phyloP scores from a whole-genome alignment of 805 yeast genomes.

The Ogataea paradorogensis region DNA sequence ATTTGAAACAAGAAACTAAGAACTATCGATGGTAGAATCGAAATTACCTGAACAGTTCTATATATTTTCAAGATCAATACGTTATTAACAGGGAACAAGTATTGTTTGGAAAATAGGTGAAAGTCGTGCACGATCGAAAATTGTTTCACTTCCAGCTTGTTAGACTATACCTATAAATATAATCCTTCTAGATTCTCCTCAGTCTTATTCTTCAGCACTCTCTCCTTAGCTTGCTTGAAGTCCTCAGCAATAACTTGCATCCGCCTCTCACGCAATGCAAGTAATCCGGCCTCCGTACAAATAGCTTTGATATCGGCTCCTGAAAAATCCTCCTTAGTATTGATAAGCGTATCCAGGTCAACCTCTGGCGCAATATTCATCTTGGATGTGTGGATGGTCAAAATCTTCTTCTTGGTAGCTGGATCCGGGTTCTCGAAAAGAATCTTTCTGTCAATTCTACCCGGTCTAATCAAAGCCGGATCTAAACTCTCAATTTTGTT shows the following conservation, averaged over 20 bases:
- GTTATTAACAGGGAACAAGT: not conserved
- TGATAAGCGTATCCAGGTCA: conserved; percentile 83
- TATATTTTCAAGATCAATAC: conserved; percentile 2
- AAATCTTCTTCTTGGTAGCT: conserved; percentile 87
- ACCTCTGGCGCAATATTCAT: conserved; percentile 90
- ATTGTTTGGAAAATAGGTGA: conserved; percentile 1
- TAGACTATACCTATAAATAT: conserved; percentile 44
- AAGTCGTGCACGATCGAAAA: conserved; percentile 3
- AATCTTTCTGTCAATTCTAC: conserved; percentile 94
- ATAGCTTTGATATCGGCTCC: conserved; percentile 98
- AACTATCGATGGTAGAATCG: not conserved
- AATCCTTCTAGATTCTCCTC: conserved; percentile 95
- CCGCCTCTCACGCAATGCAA: conserved; percentile 93
- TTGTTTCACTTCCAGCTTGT: not conserved
- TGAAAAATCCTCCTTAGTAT: conserved; percentile 87
- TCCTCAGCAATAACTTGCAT: conserved; percentile 96
- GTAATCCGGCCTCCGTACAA: conserved; percentile 94
- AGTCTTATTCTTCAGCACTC: conserved; percentile 92
- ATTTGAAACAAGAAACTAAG: not conserved
- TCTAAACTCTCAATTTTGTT: conserved; percentile 91
- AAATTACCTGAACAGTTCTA: not conserved
- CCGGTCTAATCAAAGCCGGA: conserved; percentile 96
- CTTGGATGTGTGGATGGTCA: conserved; percentile 87
- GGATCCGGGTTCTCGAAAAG: conserved; percentile 95
- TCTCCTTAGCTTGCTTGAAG: conserved; percentile 89